A percentile compares a stretch with the other conserved stretches of the same genome.
These are phyloP conservation scores for Fusarium pseudonygamai DNA, from an alignment of 2,329 filamentous ascomycete genomes.

Conservation along the genomic window DNA sequence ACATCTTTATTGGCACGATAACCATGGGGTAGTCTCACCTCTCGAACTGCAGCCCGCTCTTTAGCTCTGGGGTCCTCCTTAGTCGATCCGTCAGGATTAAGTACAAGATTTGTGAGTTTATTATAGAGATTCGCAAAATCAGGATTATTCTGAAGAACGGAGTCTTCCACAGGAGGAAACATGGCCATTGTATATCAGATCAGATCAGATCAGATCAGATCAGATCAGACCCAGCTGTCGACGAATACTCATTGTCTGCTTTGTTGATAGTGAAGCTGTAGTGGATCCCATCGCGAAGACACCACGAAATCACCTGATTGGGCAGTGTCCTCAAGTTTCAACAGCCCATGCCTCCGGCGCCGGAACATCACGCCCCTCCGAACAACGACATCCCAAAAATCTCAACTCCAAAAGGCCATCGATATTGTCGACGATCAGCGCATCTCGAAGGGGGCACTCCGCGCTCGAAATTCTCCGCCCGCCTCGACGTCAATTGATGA, in stretches of 20 bases:
- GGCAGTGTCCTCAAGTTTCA: background rate
- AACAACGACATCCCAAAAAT: constrained; percentile 36
- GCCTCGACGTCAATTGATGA: constrained; percentile 33
- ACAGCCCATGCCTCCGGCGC: constrained; percentile 16
- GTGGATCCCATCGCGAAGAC: constrained; percentile 41
- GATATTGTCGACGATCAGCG: constrained; percentile 32
- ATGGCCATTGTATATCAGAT: constrained; percentile 48
- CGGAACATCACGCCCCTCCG: constrained; percentile 43
- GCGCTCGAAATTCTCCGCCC: constrained; percentile 14
- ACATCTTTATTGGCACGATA: background rate
- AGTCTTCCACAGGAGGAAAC: constrained; percentile 67
- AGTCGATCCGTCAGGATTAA: constrained; percentile 68
- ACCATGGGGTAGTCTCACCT: constrained; percentile 52
- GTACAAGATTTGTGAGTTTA: constrained; percentile 61
- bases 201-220: background rate
- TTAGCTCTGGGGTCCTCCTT: constrained; percentile 60
- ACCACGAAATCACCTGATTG: constrained; percentile 50
- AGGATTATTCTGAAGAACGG: constrained; percentile 65
- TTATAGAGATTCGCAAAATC: constrained; percentile 68
- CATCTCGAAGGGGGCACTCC: constrained; percentile 31
- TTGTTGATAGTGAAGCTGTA: constrained; percentile 19
- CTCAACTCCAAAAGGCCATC: constrained; percentile 28
- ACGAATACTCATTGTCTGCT: background rate
- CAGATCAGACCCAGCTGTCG: background rate
- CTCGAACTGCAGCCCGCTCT: constrained; percentile 58